phyloP scores from a whole-genome alignment of 2,329 filamentous ascomycete genomes.

The Exophiala bonariae region DNA sequence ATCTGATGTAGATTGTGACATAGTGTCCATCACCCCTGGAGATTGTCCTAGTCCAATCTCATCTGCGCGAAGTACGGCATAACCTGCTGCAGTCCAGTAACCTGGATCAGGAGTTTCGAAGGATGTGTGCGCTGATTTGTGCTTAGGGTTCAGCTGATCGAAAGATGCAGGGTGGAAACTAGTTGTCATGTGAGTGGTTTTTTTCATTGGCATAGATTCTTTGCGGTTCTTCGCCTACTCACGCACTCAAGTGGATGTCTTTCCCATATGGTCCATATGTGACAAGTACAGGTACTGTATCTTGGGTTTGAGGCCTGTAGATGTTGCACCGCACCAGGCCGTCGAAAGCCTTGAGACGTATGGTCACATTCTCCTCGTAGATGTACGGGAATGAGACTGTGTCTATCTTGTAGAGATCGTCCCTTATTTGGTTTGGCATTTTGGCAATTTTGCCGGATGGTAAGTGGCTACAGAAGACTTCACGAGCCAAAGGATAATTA shows the following conservation, averaged over 20 bases:
- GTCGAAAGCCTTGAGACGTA: conserved; percentile 41
- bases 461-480: too few species aligned
- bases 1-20: conserved; percentile 54
- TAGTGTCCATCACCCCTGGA: conserved; percentile 54
- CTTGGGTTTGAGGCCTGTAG: conserved; percentile 45
- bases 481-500: too few species aligned
- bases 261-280: conserved; percentile 76
- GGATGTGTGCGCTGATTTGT: conserved; percentile 54
- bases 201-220: conserved; percentile 21
- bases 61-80: conserved; percentile 57
- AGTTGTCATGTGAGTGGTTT: background rate
- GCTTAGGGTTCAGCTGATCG: conserved; percentile 54
- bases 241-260: conserved; percentile 59
- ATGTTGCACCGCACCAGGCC: conserved; percentile 52
- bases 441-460: too few species aligned
- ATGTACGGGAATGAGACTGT: conserved; percentile 44
- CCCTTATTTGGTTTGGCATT: conserved; percentile 15
- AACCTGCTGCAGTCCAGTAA: conserved; percentile 57
- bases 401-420: conserved; percentile 23
- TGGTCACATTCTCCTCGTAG: conserved; percentile 50
- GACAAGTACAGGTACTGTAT: conserved; percentile 60
- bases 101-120: conserved; percentile 62
- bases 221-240: conserved; percentile 49
- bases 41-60: conserved; percentile 55
- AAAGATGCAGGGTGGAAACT: conserved; percentile 53